Percentiles rank a stretch among this genome's conserved stretches.
These are phyloP conservation scores for Psilocybe tampanensis DNA, from an alignment of 768 basidiomycete genomes.

Conservation along the genomic window DNA sequence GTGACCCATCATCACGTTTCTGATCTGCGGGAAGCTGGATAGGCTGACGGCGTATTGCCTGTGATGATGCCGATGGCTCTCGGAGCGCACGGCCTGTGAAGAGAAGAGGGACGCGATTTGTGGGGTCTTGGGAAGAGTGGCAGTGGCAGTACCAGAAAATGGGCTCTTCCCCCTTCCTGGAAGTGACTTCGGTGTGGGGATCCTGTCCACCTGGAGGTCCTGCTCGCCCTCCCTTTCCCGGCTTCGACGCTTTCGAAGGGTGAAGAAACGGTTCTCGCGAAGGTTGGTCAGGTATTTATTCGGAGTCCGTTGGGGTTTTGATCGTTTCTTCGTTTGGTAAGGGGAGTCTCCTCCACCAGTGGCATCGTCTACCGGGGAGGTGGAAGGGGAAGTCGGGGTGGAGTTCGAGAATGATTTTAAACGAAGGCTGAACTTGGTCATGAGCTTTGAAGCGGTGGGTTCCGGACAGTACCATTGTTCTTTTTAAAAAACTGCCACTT, in stretches of 20 bases:
- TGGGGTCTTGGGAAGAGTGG: not conserved
- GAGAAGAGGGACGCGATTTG: slow-evolving; percentile 6
- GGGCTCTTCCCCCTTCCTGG: not conserved
- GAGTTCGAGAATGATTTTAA: slow-evolving; percentile 2
- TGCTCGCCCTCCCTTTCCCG: not conserved
- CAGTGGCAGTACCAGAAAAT: too few relatives aligned
- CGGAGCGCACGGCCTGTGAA: not conserved
- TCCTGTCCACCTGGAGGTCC: not conserved
- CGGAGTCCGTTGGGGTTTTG: not conserved
- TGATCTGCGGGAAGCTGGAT: not conserved
- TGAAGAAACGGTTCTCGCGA: not conserved
- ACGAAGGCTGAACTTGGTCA: slow-evolving; percentile 8
- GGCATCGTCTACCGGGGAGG: too few relatives aligned
- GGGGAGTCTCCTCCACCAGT: too few relatives aligned
- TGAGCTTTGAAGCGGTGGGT: not conserved
- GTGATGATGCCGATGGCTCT: slow-evolving; percentile 3
- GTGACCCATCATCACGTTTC: not conserved
- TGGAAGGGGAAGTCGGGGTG: not conserved
- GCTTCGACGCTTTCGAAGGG: not conserved
- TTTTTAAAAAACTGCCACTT: not conserved
- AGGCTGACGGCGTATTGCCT: slow-evolving; percentile 10
- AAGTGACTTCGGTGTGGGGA: not conserved
- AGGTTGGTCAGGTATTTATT: not conserved
- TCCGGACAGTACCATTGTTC: not conserved
- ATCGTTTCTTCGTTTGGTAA: too few relatives aligned